These are phyloP conservation scores for Cryomyces antarcticus DNA, from an alignment of 495 filamentous ascomycete species.

Conservation along the genomic window DNA sequence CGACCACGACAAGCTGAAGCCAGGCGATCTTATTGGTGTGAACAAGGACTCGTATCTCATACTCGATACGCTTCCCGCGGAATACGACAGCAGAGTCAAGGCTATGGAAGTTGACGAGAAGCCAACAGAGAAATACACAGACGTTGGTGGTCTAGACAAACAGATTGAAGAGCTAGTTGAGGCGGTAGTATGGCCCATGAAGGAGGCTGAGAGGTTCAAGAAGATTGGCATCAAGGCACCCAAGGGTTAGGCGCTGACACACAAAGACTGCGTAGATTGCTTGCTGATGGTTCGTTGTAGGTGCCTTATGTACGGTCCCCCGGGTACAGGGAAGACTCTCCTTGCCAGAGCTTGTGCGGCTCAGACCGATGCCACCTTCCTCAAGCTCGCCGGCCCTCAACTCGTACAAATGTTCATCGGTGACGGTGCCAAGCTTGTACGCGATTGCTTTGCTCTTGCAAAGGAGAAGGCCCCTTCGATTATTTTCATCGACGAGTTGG, in stretches of 20 bases:
- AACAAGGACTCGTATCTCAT: constrained; percentile 99
- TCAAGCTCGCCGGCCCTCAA: constrained; percentile 94
- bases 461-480: constrained; percentile 98
- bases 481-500: constrained; percentile 98
- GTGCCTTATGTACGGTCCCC: constrained; percentile 98
- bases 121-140: constrained; percentile 95
- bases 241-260: constrained; percentile 48
- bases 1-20: constrained; percentile 80
- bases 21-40: constrained; percentile 89
- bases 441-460: constrained; percentile 89
- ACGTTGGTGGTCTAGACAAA: constrained; percentile 95
- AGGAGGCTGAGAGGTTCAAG: constrained; percentile 96
- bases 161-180: constrained; percentile 99
- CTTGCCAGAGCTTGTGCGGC: constrained; percentile 92
- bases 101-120: constrained; percentile 99
- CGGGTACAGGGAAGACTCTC: constrained; percentile 90
- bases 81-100: constrained; percentile 98
- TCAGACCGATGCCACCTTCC: constrained; percentile 96
- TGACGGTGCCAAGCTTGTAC: constrained; percentile 92
- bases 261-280: not conserved
- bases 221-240: constrained; percentile 99
- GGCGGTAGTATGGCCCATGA: constrained; percentile 98
- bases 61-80: constrained; percentile 90
- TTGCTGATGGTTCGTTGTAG: constrained; percentile 21
- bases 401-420: constrained; percentile 99